Conservation (phyloP, 257 asterid species). For the Solanum virginianum region DNA sequence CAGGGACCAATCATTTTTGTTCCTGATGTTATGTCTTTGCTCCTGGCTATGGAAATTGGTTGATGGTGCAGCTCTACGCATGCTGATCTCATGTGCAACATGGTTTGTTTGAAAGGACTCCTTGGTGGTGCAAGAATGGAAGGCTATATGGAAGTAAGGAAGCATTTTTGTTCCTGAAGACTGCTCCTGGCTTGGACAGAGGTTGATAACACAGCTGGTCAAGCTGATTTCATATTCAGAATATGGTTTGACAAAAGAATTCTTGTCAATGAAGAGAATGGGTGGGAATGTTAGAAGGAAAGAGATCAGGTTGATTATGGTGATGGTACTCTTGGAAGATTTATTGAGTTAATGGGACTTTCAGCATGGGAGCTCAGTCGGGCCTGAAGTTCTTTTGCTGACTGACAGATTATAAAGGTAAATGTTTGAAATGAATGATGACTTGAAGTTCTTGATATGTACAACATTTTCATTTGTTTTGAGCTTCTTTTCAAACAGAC, state of each 20-base stretch:
- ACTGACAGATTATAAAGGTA: background rate
- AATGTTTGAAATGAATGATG: background rate
- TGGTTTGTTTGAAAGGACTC: background rate
- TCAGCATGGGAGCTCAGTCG: background rate
- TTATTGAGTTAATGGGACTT: background rate
- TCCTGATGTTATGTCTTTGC: background rate
- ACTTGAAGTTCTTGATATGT: background rate
- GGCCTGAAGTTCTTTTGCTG: background rate
- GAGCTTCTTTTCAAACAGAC: background rate
- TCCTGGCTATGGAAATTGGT: background rate
- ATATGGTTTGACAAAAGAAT: background rate
- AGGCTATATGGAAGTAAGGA: background rate
- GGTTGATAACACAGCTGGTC: background rate
- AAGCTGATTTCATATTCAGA: background rate
- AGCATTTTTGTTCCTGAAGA: background rate
- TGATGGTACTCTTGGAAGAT: background rate
- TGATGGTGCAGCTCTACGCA: background rate
- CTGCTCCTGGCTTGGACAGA: background rate
- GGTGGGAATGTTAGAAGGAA: background rate
- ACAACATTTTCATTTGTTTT: background rate
- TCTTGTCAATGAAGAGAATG: background rate
- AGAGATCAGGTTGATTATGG: background rate
- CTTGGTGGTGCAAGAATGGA: background rate
- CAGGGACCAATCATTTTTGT: background rate
- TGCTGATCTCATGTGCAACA: background rate